phyloP scores from a whole-genome alignment of 2,329 filamentous ascomycete genomes.

The Sphaerostilbella broomeana region DNA sequence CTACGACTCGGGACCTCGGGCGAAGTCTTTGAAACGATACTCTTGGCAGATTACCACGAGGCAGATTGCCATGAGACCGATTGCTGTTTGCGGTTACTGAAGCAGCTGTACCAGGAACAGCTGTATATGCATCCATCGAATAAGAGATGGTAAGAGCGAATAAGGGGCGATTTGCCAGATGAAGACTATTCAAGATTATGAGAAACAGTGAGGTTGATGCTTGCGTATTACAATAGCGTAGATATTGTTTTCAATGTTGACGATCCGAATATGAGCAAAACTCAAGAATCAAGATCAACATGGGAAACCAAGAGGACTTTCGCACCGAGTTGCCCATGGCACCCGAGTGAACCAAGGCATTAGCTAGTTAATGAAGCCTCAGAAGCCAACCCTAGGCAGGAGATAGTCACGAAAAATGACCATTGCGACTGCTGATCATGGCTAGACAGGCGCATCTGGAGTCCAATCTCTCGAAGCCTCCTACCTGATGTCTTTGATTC shows the following conservation, averaged over 20 bases:
- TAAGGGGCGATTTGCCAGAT: constrained; percentile 15
- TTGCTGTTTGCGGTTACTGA: constrained; percentile 15
- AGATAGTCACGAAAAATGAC: background rate
- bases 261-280: no score
- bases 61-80: constrained; percentile 12
- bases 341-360: no score
- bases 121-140: constrained; percentile 25
- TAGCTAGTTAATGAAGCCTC: no score
- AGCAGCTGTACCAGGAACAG: constrained; percentile 21
- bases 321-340: no score
- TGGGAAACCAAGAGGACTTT: no score
- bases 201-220: constrained; percentile 10
- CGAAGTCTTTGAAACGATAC: constrained; percentile 17
- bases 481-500: constrained; percentile 66
- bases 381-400: background rate
- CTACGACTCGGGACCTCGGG: constrained; percentile 22
- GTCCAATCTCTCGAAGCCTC: no score
- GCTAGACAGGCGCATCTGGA: no score
- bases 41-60: constrained; percentile 7
- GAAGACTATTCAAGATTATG: constrained; percentile 21
- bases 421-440: background rate
- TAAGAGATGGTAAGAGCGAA: constrained; percentile 5
- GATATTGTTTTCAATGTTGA: constrained; percentile 6
- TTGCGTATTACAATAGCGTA: constrained; percentile 12
- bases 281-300: no score